Evolutionary conservation across 371 early-diverging fungal genomes (phyloP), one percentile per base, ranked within the genome.

Genomic region (Apophysomyces variabilis): DNA sequence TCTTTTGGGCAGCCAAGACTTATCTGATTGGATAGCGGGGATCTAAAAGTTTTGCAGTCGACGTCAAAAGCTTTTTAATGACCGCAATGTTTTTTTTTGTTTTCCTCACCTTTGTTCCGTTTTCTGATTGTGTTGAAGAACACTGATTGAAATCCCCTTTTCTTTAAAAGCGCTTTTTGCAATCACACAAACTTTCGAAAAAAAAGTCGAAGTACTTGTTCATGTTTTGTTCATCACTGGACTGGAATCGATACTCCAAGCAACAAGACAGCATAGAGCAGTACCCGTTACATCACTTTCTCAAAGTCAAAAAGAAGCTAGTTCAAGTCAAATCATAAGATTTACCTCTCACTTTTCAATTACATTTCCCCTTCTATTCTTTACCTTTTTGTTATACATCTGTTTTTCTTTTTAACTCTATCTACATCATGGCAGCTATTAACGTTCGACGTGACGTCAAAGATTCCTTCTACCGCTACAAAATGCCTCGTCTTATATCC

Each of bases 381-480:
- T 56, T 64, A 50, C 61, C 64, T 56, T 47, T 58, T 64, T 62
- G 44, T 16, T 38, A 35, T 44, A 39, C 61, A 43, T 57, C 39
- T 56, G 45, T 36, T 46, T 62, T 59, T 66, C 56, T 41, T 63
- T 37, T 35, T 57, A 57, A 46, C 44, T 26, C 58, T 68, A 38
- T 62, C 32, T 39, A 44, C 71, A 92, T 69, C 76, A 94, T 92
- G 92, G 87, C 91, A 79, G 80, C 87, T 70, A 78, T 94, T 68
- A 95, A 95, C 80, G 93, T 95, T 77, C 85, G 92, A 69, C 87
- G 94, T 76, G 92, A 94, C 76, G 87, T 88, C 71, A 86, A 93
- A 64, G 99, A 99, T 84, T 80, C 91, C 62, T 99, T 96, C 83
- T 98, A 99, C 83, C 93, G 99, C 66, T 99, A 99, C 91, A 99